Conservation (phyloP, 2,329 filamentous ascomycete genomes). For the Ceratocystis variospora region DNA sequence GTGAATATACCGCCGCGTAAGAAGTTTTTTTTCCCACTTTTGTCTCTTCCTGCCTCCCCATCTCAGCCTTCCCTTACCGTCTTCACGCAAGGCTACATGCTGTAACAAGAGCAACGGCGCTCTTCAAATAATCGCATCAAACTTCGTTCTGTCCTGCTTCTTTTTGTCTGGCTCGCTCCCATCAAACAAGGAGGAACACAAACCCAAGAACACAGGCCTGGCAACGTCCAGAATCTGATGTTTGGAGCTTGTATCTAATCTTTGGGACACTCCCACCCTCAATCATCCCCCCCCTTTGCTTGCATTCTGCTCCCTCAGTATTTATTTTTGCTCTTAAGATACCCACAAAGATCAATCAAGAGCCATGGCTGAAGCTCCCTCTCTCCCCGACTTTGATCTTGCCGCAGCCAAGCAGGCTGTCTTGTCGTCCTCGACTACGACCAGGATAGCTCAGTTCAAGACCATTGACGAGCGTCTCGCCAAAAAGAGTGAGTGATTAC, state of each 20-base stretch:
- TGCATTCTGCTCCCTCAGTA: constrained; percentile 1
- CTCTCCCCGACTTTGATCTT: constrained; percentile 35
- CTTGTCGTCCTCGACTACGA: constrained; percentile 47
- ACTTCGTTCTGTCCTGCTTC: neutral
- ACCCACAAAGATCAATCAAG: constrained; percentile 2
- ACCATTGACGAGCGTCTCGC: constrained; percentile 42
- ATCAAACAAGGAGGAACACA: neutral
- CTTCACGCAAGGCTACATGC: constrained; percentile 3
- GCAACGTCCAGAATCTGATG: constrained; percentile 11
- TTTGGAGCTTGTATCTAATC: constrained; percentile 5
- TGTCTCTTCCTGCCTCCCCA: neutral
- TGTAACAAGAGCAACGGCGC: constrained; percentile 1
- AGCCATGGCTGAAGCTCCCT: constrained; percentile 19
- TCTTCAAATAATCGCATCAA: neutral
- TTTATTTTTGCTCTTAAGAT: neutral
- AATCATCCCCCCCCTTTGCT: neutral
- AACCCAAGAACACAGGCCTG: constrained; percentile 1
- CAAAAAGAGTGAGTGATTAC: constrained; percentile 36
- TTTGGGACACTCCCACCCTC: neutral
- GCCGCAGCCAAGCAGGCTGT: constrained; percentile 37
- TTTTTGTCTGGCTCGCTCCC: neutral
- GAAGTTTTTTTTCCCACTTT: constrained; percentile 9
- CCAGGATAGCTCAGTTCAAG: constrained; percentile 41
- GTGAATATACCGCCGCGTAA: neutral
- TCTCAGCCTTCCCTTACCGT: constrained; percentile 4